A percentile compares a stretch with the other conserved stretches of the same genome.
These are phyloP conservation scores for Ceratocystiopsis brevicomis DNA, from an alignment of 2,329 filamentous ascomycete species.

Conservation along the genomic window DNA sequence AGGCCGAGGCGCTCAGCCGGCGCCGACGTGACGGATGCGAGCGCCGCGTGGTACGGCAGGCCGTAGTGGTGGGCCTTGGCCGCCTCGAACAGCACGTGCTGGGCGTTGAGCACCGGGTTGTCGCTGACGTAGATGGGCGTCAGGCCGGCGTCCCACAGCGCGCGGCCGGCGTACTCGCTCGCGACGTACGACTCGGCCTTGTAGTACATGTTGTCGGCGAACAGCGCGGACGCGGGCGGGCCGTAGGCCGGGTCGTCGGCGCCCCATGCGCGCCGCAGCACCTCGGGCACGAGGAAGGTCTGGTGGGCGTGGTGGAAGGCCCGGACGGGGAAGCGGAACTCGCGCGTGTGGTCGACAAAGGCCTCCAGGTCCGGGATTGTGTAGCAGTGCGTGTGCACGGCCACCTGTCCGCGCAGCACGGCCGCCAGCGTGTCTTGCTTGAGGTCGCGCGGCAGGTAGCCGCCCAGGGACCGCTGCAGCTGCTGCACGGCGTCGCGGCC, in stretches of 20 bases:
- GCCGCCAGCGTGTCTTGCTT: constrained; percentile 44
- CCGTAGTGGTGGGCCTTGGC: constrained; percentile 41
- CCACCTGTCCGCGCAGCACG: constrained; percentile 45
- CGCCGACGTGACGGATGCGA: constrained; percentile 38
- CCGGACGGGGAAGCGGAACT: constrained; percentile 47
- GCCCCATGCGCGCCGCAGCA: constrained; percentile 37
- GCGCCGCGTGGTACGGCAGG: constrained; percentile 38
- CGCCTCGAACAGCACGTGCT: constrained; percentile 49
- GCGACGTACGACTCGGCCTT: constrained; percentile 47
- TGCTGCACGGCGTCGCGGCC: constrained; percentile 22
- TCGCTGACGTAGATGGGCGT: constrained; percentile 52
- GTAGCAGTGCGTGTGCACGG: constrained; percentile 55
- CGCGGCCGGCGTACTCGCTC: constrained; percentile 47
- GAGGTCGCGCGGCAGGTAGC: constrained; percentile 43
- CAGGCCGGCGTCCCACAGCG: constrained; percentile 44
- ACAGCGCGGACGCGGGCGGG: constrained; percentile 17
- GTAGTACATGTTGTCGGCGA: constrained; percentile 55
- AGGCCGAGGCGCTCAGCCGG: constrained; percentile 40
- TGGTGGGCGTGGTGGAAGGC: constrained; percentile 55
- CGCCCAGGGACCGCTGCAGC: constrained; percentile 24
- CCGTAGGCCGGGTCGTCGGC: constrained; percentile 6
- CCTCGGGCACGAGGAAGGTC: constrained; percentile 46
- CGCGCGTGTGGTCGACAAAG: constrained; percentile 51
- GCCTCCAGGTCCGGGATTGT: constrained; percentile 49
- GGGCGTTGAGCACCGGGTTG: constrained; percentile 50